A percentile compares a stretch with the other conserved stretches of the same genome.
Conservation (phyloP, 2,329 filamentous ascomycete species). For the Aspergillus sp. region DNA sequence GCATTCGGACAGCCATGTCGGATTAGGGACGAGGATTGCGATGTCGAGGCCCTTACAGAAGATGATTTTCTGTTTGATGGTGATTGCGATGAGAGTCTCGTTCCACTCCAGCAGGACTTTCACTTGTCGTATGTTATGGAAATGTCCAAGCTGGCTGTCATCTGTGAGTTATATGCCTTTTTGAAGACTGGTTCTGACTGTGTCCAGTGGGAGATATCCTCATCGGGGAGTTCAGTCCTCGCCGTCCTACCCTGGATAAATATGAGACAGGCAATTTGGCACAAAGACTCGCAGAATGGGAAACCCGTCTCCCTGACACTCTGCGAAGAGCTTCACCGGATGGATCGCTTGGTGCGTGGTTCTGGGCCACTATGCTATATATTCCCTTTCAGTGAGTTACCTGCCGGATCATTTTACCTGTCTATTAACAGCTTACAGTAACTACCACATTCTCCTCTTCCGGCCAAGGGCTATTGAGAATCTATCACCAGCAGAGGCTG, state of each 20-base stretch:
- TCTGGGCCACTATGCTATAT: background rate
- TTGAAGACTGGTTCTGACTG: background rate
- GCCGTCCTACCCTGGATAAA: background rate
- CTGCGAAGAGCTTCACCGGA: background rate
- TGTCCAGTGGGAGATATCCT: background rate
- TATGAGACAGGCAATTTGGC: background rate
- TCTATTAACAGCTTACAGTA: background rate
- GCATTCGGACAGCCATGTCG: conserved; percentile 27
- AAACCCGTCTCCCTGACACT: background rate
- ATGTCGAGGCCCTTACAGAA: conserved; percentile 22
- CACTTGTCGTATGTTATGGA: background rate
- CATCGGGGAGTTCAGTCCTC: background rate
- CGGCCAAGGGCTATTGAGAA: background rate
- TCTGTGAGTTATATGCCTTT: background rate
- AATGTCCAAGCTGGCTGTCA: background rate
- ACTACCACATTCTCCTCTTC: background rate
- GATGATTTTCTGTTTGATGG: background rate
- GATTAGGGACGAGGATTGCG: conserved; percentile 27
- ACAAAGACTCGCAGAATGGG: background rate
- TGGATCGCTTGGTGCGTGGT: background rate
- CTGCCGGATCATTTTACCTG: background rate
- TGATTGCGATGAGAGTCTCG: background rate
- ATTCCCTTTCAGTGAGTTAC: background rate
- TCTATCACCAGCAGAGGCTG: background rate
- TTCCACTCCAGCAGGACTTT: background rate